A percentile compares a stretch with the other conserved stretches of the same genome.
Conservation (phyloP, 2,329 filamentous ascomycete species). For the Scedosporium boydii region DNA sequence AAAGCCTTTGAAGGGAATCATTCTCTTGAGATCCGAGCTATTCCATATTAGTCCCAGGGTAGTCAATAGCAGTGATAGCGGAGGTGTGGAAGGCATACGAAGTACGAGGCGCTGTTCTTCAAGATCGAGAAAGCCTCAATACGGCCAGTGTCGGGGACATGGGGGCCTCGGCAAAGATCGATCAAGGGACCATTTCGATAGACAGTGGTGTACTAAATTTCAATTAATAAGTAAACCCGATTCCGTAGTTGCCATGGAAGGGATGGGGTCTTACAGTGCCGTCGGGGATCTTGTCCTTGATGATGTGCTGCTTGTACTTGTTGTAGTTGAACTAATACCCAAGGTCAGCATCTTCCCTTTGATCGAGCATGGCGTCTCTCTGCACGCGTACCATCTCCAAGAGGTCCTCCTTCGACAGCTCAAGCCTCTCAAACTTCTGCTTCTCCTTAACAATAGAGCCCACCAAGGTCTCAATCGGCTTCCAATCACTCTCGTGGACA, state of each 20-base stretch:
- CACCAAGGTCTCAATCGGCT: constrained; percentile 72
- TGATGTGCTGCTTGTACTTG: constrained; percentile 98
- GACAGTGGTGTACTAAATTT: constrained; percentile 64
- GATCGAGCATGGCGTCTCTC: background rate
- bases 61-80: background rate
- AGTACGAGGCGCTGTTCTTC: constrained; percentile 73
- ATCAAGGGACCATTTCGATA: constrained; percentile 91
- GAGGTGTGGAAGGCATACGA: constrained; percentile 4
- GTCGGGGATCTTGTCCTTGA: constrained; percentile 82
- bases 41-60: background rate
- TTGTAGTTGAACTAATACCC: constrained; percentile 72
- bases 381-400: constrained; percentile 56
- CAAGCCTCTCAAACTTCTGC: constrained; percentile 85
- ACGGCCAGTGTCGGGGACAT: constrained; percentile 82
- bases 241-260: background rate
- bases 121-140: constrained; percentile 94
- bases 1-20: constrained; percentile 91
- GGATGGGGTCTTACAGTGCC: constrained; percentile 42
- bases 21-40: constrained; percentile 85
- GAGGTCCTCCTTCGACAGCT: constrained; percentile 81
- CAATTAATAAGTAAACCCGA: background rate
- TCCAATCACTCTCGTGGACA: constrained; percentile 71
- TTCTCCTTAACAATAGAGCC: constrained; percentile 89
- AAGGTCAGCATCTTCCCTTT: background rate
- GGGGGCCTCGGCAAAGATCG: constrained; percentile 89